phyloP scores from a whole-genome alignment of 2,329 filamentous ascomycete genomes.

The Arthrobotrys musiformis region DNA sequence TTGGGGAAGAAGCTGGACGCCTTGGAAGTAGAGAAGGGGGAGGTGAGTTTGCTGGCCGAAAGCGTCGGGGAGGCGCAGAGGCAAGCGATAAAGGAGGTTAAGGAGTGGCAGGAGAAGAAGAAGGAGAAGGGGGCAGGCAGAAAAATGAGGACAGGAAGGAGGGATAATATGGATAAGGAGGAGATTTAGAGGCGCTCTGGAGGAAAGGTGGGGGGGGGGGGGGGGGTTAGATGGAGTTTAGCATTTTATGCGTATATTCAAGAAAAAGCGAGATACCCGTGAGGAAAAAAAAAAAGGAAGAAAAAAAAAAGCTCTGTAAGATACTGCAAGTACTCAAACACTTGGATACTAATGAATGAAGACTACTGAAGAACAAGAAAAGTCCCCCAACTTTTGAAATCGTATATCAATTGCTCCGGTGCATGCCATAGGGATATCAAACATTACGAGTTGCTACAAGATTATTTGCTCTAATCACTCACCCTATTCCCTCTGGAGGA shows the following conservation, averaged over 20 bases:
- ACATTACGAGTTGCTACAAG: conserved; percentile 32
- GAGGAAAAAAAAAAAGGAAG: no score
- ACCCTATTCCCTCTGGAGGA: conserved; percentile 84
- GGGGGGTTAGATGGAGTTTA: not conserved
- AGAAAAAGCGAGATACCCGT: conserved; percentile 42
- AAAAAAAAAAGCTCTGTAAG: not conserved
- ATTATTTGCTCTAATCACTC: conserved; percentile 11
- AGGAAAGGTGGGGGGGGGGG: no score
- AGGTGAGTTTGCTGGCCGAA: conserved; percentile 82
- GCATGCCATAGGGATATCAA: conserved; percentile 10
- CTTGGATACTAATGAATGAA: not conserved
- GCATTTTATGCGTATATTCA: conserved; percentile 8
- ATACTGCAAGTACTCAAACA: conserved; percentile 18
- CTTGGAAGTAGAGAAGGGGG: conserved; percentile 78
- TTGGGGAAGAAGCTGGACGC: conserved; percentile 79
- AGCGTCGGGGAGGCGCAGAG: conserved; percentile 86
- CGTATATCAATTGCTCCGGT: not conserved
- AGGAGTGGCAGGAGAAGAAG: conserved; percentile 77
- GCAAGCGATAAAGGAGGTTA: conserved; percentile 82
- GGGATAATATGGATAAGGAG: conserved; percentile 59
- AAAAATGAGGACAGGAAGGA: conserved; percentile 57
- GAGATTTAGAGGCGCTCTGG: conserved; percentile 57
- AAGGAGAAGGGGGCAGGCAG: conserved; percentile 60
- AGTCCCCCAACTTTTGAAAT: not conserved
- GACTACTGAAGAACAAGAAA: not conserved